Evolutionary conservation across 192 early-diverging fungal genomes (phyloP), one percentile per base, ranked within the genome.

Genomic region (Coemansia sp.): DNA sequence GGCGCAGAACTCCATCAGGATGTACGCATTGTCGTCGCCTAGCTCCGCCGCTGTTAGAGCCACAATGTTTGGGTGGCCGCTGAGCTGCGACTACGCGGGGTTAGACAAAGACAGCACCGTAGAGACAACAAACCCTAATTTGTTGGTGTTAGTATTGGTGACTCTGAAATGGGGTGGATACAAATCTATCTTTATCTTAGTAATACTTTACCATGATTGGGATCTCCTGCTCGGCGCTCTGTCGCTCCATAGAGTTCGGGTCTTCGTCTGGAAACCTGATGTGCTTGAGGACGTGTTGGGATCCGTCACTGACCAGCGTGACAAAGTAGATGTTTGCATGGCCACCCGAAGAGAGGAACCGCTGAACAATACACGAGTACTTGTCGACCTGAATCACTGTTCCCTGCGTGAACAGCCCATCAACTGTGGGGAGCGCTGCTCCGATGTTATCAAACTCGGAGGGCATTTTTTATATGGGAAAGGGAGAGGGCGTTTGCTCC

Each of bases 321-420:
- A 92, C 94, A 43, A 92, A 67, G 67, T 98, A 98, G 23, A 98
- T 89, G 79, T 96, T 91, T 12, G 96, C 94, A 66, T 94, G 93
- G 7, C 93, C 94, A 48, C 95, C 78, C 4, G 66, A 59, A 10
- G 69, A 66, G 13, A 80, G 62, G 46, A 75, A 80, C 31, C 60
- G 78, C 72, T 80, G 61, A 12, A 80, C 69, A 23, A 75, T 72
- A 26, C 78, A 80, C 20, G 78, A 64, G 45, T 68, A 66, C 48
- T 34, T 62, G 52, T 58, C 66, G 9, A 80, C 78, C 63, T 74
- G 72, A 40, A 80, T 66, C 53, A 75, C 52, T 20, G 72, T 80
- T 28, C 78, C 78, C 56, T 71, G 78, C 1, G 69, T 39, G 63
- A 74, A 75, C 31, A 48, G 57, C 13, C 74, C 74, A 8, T 58